Evolutionary conservation across 331 rosid genomes (phyloP), one percentile per base, ranked within the genome.

Genomic region (Dryas integrifolia): DNA sequence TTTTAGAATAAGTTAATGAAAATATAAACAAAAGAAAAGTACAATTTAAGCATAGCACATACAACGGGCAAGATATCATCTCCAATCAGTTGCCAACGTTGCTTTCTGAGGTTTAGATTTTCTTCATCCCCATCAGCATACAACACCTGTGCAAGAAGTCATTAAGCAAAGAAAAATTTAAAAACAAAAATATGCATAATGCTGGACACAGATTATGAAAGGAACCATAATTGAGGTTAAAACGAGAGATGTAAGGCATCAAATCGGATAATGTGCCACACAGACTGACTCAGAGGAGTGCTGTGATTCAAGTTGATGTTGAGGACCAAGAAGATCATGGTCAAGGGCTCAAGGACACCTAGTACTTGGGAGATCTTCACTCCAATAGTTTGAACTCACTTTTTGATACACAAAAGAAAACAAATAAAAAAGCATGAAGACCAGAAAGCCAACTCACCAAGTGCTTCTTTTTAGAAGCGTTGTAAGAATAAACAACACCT

Each of bases 91-190:
- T 82, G 77, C 86, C 92, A 90, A 9, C 81, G 77, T 78, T 92
- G 81, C 79, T 48, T 85, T 76, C 74, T 72, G 47, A 92, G 89
- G 82, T 87, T 83, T 68, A 92, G 66, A 7, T 46, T 61, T 84
- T 92, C 97, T 40, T 60, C 74, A 30, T 86, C 90, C 0, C 94
- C 97, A 43, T 90, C 98, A 41, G 7, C 70, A 45, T 92, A 92
- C 58, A 68, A 55, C 75, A 90, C 80, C 98, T 88, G 50, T 72
- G 60, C n/a, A 75, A 65, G 46, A 56, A 15, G 26, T 24, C n/a
- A 64, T 3, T 5, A 57, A 16, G 55, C 13, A 49, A 6, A 9
- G 11, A 51, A 46, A 59, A 45, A 35, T 53, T 9, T 65, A 24
- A 52, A 43, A 70, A 38, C 14, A 75, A 58, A 4, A 48, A 5